Conservation (phyloP, 495 filamentous ascomycete genomes). For the Friedmanniomyces simplex region DNA sequence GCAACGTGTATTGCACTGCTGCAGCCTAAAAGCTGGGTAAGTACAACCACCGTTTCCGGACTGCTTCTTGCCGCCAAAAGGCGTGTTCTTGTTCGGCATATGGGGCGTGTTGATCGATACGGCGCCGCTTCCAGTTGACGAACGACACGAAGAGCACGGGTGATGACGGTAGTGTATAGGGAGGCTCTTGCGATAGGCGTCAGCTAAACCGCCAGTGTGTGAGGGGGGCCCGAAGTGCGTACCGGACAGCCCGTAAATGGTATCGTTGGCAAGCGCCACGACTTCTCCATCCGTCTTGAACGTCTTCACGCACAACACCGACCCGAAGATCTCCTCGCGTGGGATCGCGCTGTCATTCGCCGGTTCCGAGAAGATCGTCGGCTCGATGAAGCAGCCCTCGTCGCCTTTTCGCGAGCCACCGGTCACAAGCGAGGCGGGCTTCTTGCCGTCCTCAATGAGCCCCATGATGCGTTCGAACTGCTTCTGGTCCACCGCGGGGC, state of each 20-base stretch:
- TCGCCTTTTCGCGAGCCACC: constrained; percentile 22
- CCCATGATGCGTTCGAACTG: constrained; percentile 26
- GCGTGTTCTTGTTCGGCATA: not conserved
- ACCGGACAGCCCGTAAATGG: constrained; percentile 34
- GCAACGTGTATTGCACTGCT: constrained; percentile 5
- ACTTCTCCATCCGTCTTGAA: constrained; percentile 46
- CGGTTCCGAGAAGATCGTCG: constrained; percentile 37
- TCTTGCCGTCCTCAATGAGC: constrained; percentile 25
- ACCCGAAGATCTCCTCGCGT: constrained; percentile 45
- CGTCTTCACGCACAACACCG: constrained; percentile 36
- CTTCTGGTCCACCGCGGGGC: constrained; percentile 25
- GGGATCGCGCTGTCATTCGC: constrained; percentile 32
- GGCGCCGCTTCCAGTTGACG: not conserved
- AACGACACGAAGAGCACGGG: not conserved
- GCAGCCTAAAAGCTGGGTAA: not conserved
- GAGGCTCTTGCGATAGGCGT: not conserved
- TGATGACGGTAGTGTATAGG: not conserved
- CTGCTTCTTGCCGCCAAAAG: not conserved
- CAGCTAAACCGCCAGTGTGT: not conserved
- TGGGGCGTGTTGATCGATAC: not conserved
- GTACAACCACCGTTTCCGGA: constrained; percentile 27
- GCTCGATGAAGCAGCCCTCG: no score
- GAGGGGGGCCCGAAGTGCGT: not conserved
- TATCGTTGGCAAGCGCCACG: constrained; percentile 39
- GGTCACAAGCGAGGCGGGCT: constrained; percentile 22